Base-by-base conservation (phyloP, 202 grass and related monocot species). In the Musa balbisiana region DNA sequence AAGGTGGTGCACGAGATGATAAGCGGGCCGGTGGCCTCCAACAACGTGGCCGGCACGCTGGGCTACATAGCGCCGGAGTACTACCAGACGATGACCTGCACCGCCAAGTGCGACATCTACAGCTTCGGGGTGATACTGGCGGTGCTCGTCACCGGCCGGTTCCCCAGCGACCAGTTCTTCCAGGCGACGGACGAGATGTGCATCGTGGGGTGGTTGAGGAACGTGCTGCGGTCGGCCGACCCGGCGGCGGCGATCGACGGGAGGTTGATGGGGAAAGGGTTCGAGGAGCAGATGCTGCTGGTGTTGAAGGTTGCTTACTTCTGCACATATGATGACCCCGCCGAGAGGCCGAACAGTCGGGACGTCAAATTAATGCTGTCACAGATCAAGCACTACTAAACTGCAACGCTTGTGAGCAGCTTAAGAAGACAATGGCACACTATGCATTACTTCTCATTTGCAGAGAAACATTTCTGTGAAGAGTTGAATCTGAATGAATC, bases 221-320 rank as follows among this genome's bases (percentile, higher is more conserved):
- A 51, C 23, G 52, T 63, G 10, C 15, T 74, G 68, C 62, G 3
- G 9, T 73, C 79, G 49, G 51, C 58, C 1, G 6, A 78, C 66
- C n/a, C 73, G 20, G 64, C 17, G 9, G 16, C 4, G 15, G 62
- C 51, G 4, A 73, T 85, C 72, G 83, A 85, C 65, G 15, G 49
- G 50, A 78, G 62, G 52, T 27, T 85, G 67, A 16, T 59, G 49
- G 74, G 74, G 49, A 53, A 50, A 11, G 79, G 79, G 12, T 62
- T 85, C 10, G 74, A 85, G 74, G 83, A 81, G 51, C 67, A 85
- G 79, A 85, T 78, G 51, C 58, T 81, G n/a, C 53, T 85, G 22
- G 83, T 85, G 15, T 21, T 80, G 63, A 81, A 69, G 74, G 76
- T 85, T 19, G 73, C 83, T 19, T 85, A 79, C 26, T 85, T 85